Conservation (phyloP, 2,329 filamentous ascomycete genomes). For the Biscogniauxia mediterranea region DNA sequence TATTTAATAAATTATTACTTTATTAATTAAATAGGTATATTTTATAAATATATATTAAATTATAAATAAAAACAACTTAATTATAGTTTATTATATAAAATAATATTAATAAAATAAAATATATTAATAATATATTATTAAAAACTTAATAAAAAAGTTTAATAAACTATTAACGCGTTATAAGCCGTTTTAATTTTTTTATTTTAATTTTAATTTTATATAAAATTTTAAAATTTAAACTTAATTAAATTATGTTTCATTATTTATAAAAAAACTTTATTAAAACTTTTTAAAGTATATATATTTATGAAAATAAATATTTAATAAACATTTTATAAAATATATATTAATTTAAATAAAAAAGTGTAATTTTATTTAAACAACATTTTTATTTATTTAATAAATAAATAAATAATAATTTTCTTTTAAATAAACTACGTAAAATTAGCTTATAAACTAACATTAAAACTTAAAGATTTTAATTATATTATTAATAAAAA, state of each 20-base stretch:
- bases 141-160: no score
- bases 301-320: not conserved
- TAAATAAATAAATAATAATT: constrained; percentile 2
- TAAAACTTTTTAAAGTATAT: constrained; percentile 5
- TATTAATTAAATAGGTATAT: no score
- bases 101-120: no score
- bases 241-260: constrained; percentile 5
- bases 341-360: no score
- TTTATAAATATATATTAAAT: no score
- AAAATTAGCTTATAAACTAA: not conserved
- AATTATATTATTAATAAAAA: not conserved
- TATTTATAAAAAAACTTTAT: constrained; percentile 7
- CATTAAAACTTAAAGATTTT: constrained; percentile 1
- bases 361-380: constrained; percentile 6
- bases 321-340: no score
- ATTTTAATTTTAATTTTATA: constrained; percentile 3
- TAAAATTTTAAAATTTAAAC: constrained; percentile 9
- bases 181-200: no score
- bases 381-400: constrained; percentile 7
- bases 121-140: no score
- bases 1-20: no score
- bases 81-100: no score
- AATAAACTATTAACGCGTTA: no score
- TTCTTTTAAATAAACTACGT: not conserved
- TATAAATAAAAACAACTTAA: no score